Percentiles rank a stretch among this genome's conserved stretches.
Conservation (phyloP, 805 yeast genomes). For the Candida jianshihensis region DNA sequence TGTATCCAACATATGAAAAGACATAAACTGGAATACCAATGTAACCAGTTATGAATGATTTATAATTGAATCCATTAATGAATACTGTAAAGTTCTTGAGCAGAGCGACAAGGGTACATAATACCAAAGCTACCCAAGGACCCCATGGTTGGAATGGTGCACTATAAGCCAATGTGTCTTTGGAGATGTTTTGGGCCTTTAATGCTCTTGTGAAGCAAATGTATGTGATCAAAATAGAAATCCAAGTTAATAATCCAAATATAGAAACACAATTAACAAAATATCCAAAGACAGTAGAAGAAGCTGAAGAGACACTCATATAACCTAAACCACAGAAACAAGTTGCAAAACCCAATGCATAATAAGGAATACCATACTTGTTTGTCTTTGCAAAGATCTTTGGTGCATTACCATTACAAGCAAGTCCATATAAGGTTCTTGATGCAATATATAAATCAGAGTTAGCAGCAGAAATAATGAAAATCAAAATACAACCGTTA, state of each 20-base stretch:
- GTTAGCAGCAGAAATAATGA: slow-evolving; percentile 77
- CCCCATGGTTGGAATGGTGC: slow-evolving; percentile 72
- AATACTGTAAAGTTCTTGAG: slow-evolving; percentile 72
- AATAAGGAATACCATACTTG: slow-evolving; percentile 64
- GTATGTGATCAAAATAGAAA: slow-evolving; percentile 61
- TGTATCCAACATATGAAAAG: slow-evolving; percentile 50
- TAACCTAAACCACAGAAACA: slow-evolving; percentile 58
- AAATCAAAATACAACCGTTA: slow-evolving; percentile 70
- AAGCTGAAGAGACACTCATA: slow-evolving; percentile 55
- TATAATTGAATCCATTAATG: slow-evolving; percentile 53
- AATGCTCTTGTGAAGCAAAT: slow-evolving; percentile 59
- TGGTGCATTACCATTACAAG: slow-evolving; percentile 73
- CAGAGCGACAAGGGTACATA: slow-evolving; percentile 49
- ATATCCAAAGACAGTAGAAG: slow-evolving; percentile 54
- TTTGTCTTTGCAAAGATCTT: slow-evolving; percentile 55
- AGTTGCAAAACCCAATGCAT: slow-evolving; percentile 42
- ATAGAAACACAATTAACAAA: slow-evolving; percentile 74
- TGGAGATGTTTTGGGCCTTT: slow-evolving; percentile 58
- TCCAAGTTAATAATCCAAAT: slow-evolving; percentile 71
- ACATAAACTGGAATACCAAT: slow-evolving; percentile 67
- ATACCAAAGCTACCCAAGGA: slow-evolving; percentile 46
- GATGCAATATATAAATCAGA: slow-evolving; percentile 74
- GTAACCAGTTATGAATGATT: slow-evolving; percentile 70
- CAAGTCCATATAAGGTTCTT: slow-evolving; percentile 64
- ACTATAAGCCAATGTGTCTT: slow-evolving; percentile 46